These are phyloP conservation scores for Quercus variabilis DNA, from an alignment of 306 rosid genomes.

Conservation along the genomic window DNA sequence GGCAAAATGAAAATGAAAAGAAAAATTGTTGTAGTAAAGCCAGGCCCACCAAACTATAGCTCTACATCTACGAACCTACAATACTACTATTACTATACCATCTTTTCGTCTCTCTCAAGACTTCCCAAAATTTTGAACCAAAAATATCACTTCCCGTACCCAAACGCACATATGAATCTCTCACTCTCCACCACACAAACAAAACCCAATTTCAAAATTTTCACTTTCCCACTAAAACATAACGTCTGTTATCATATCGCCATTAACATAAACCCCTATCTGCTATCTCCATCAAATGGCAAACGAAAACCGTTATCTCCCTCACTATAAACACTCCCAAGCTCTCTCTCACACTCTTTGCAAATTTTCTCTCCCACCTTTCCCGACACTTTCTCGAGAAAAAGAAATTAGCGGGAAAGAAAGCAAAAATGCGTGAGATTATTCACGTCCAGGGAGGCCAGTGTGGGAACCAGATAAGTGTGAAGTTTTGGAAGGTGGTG, in stretches of 20 bases:
- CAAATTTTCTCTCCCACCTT: background rate
- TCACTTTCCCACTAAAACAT: constrained; percentile 12
- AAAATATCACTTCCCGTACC: background rate
- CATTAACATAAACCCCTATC: background rate
- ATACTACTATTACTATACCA: too few species aligned
- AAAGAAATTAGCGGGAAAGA: background rate
- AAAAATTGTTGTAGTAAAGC: too few species aligned
- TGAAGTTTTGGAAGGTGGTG: constrained; percentile 46
- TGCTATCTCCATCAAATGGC: background rate
- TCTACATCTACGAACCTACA: too few species aligned
- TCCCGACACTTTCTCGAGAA: constrained; percentile 11
- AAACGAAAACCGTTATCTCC: background rate
- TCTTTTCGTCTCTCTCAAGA: too few species aligned
- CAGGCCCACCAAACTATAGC: too few species aligned
- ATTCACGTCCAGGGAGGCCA: constrained; percentile 58
- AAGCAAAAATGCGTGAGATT: constrained; percentile 49
- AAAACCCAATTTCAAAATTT: constrained; percentile 4
- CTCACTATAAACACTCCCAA: background rate
- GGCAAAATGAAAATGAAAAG: too few species aligned
- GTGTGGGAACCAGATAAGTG: constrained; percentile 52
- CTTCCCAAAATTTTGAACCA: background rate
- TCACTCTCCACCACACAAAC: background rate
- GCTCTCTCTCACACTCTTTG: too few species aligned
- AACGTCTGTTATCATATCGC: background rate
- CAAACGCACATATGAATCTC: background rate